phyloP scores from a whole-genome alignment of 176 grass and related monocot species.

The Oryza longistaminata region DNA sequence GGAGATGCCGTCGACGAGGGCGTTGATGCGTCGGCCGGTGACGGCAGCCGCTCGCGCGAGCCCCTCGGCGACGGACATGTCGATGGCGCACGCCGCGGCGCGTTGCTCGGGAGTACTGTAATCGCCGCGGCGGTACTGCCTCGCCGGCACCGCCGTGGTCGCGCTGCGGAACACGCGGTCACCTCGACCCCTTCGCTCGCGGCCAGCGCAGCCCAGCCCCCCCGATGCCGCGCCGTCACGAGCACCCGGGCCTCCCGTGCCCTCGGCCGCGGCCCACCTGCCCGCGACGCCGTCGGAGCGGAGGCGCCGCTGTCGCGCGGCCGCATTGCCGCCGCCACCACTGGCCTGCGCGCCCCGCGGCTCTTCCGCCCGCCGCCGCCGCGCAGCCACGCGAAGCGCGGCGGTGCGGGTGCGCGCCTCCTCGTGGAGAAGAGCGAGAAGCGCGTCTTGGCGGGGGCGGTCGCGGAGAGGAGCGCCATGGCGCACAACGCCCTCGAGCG shows the following conservation, averaged over 20 bases:
- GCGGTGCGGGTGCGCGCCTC: slow-evolving; percentile 27
- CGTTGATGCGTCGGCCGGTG: slow-evolving; percentile 96
- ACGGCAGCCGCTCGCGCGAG: slow-evolving; percentile 78
- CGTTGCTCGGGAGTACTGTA: slow-evolving; percentile 99
- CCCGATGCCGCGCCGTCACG: slow-evolving; percentile 87
- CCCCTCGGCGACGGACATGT: slow-evolving; percentile 83
- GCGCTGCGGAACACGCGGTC: slow-evolving; percentile 92
- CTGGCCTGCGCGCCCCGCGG: slow-evolving; percentile 16
- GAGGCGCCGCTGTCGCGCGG: not conserved
- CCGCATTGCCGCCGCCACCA: slow-evolving; percentile 20
- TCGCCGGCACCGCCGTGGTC: slow-evolving; percentile 81
- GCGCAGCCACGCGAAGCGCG: slow-evolving; percentile 5
- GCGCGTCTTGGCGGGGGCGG: slow-evolving; percentile 43
- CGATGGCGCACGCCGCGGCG: slow-evolving; percentile 75
- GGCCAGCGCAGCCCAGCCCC: slow-evolving; percentile 79
- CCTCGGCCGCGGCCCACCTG: not conserved
- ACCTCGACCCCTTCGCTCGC: slow-evolving; percentile 89
- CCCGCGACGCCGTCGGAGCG: no score
- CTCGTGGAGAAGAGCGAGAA: slow-evolving; percentile 44
- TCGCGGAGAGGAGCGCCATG: slow-evolving; percentile 58
- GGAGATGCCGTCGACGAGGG: slow-evolving; percentile 89
- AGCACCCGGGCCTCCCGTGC: slow-evolving; percentile 60
- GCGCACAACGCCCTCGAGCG: not conserved
- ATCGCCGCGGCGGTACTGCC: slow-evolving; percentile 97
- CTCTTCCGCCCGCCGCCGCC: not conserved